These are phyloP conservation scores for Fonsecaea pedrosoi DNA, from an alignment of 2,329 filamentous ascomycete genomes.

Conservation along the genomic window DNA sequence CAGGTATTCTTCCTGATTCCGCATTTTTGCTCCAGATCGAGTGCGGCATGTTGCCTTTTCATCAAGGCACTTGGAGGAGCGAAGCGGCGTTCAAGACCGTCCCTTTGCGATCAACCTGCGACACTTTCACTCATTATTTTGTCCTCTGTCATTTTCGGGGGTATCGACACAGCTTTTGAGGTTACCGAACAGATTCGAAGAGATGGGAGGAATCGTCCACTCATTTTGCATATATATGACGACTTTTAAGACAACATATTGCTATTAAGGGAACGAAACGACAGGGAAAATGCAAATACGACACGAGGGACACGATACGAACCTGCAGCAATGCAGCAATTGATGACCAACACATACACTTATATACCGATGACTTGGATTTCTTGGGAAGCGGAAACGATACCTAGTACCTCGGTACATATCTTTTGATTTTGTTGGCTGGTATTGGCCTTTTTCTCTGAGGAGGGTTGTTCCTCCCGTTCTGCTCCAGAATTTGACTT, in stretches of 20 bases:
- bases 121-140: background rate
- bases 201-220: background rate
- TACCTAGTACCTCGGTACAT: background rate
- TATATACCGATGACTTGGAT: background rate
- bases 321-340: background rate
- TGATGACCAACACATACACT: conserved; percentile 1
- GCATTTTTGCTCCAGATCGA: background rate
- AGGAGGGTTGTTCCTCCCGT: background rate
- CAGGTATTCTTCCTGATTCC: conserved; percentile 26
- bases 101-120: conserved; percentile 45
- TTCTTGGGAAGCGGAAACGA: background rate
- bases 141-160: background rate
- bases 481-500: background rate
- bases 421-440: background rate
- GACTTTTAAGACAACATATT: background rate
- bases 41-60: background rate
- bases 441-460: background rate
- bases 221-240: conserved; percentile 3
- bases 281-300: conserved; percentile 2
- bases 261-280: background rate
- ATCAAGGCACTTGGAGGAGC: conserved; percentile 27
- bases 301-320: conserved; percentile 3
- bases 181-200: background rate
- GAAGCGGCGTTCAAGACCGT: conserved; percentile 66
- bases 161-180: background rate